Conservation (phyloP, 2,329 filamentous ascomycete species). For the Botrytis porri region DNA sequence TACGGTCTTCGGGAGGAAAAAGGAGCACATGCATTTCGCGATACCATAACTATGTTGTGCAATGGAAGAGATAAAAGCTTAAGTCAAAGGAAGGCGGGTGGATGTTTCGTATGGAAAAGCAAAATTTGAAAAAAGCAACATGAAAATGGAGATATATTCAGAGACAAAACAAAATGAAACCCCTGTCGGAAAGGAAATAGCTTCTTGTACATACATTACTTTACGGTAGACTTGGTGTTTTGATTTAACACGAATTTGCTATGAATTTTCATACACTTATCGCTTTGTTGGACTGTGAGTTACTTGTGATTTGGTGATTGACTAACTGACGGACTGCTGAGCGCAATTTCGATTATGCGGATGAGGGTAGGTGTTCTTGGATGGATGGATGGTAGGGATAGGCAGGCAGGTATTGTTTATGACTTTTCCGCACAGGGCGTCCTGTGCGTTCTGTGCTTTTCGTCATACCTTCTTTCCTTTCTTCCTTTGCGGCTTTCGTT, state of each 20-base stretch:
- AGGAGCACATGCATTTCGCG: constrained; percentile 1
- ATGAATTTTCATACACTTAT: neutral
- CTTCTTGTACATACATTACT: constrained; percentile 16
- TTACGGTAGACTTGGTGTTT: constrained; percentile 3
- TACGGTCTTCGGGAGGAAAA: neutral
- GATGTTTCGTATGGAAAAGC: neutral
- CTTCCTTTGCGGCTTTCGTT: neutral
- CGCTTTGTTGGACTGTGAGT: neutral
- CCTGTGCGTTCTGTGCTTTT: neutral
- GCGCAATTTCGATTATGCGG: neutral
- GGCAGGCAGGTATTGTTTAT: neutral
- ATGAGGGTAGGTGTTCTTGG: neutral
- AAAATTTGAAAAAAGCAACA: neutral
- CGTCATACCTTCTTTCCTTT: no score
- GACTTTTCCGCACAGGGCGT: neutral
- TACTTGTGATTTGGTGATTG: neutral
- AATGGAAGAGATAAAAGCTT: neutral
- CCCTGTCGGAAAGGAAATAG: neutral
- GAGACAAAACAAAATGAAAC: neutral
- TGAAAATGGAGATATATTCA: neutral
- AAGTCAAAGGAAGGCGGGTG: neutral
- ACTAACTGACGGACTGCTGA: neutral
- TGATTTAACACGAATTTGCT: neutral
- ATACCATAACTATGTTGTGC: neutral
- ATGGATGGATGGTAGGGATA: no score